phyloP scores from a whole-genome alignment of 2,329 filamentous ascomycete species.

The Plenodomus tracheiphilus region DNA sequence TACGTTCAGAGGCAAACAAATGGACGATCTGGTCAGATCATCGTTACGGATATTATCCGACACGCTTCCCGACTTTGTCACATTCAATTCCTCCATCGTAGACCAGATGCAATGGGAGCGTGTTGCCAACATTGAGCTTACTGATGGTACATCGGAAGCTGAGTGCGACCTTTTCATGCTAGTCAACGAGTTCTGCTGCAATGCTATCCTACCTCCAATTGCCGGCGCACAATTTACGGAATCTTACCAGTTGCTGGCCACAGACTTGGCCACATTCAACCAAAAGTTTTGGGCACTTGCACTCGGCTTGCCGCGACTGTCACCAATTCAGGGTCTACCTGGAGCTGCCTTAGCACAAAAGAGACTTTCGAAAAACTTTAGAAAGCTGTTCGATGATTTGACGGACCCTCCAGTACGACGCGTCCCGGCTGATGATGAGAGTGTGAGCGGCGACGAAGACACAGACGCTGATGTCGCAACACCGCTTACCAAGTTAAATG shows the following conservation, averaged over 20 bases:
- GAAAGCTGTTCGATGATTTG: constrained; percentile 30
- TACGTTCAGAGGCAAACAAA: constrained; percentile 53
- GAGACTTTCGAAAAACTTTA: constrained; percentile 33
- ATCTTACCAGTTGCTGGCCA: constrained; percentile 49
- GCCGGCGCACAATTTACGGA: constrained; percentile 56
- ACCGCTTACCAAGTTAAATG: constrained; percentile 35
- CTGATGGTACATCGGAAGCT: constrained; percentile 50
- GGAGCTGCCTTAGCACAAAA: constrained; percentile 40
- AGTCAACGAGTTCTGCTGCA: constrained; percentile 61
- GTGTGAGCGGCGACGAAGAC: constrained; percentile 38
- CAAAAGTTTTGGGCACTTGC: constrained; percentile 57
- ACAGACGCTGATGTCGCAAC: constrained; percentile 40
- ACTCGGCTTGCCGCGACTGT: constrained; percentile 59
- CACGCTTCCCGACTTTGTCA: constrained; percentile 60
- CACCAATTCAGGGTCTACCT: constrained; percentile 54
- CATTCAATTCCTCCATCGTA: constrained; percentile 61
- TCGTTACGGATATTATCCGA: constrained; percentile 37
- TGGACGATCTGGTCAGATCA: constrained; percentile 45
- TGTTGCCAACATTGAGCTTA: constrained; percentile 50
- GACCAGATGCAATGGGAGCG: constrained; percentile 68
- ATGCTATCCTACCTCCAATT: constrained; percentile 53
- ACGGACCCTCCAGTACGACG: constrained; percentile 32
- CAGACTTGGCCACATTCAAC: constrained; percentile 61
- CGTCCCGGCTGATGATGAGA: constrained; percentile 36
- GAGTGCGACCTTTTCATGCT: constrained; percentile 53